These are phyloP conservation scores for Candida chauliodis DNA, from an alignment of 805 yeast genomes.

Conservation along the genomic window DNA sequence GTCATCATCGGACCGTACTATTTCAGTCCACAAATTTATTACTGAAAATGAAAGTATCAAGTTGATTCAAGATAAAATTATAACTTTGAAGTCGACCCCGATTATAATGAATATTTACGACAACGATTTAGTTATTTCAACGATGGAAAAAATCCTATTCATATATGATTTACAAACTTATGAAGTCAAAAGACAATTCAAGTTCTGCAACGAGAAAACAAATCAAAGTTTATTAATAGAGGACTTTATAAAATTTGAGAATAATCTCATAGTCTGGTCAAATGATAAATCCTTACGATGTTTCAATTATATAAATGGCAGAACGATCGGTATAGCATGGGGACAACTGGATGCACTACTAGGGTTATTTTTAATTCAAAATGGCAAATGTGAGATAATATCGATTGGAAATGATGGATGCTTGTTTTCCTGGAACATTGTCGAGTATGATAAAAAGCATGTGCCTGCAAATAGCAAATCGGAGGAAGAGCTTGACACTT, in stretches of 20 bases:
- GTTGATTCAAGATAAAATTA: conserved; percentile 40
- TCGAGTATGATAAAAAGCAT: not conserved
- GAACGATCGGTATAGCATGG: conserved; percentile 50
- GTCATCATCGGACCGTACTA: conserved; percentile 59
- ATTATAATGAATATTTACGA: conserved; percentile 32
- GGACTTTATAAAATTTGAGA: conserved; percentile 30
- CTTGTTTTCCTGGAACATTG: conserved; percentile 45
- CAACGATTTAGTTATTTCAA: conserved; percentile 46
- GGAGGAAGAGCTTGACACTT: conserved; percentile 1
- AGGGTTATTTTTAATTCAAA: conserved; percentile 27
- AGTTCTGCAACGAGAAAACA: conserved; percentile 34
- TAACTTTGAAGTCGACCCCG: conserved; percentile 52
- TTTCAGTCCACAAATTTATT: conserved; percentile 48
- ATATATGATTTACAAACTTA: conserved; percentile 33
- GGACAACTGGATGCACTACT: conserved; percentile 49
- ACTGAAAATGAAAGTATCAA: conserved; percentile 15
- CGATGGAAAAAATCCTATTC: conserved; percentile 47
- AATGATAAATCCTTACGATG: conserved; percentile 57
- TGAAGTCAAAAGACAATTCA: conserved; percentile 37
- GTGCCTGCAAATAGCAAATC: not conserved
- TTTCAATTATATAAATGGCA: conserved; percentile 45
- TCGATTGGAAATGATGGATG: conserved; percentile 55
- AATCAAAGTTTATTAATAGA: conserved; percentile 46
- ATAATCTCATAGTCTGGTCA: conserved; percentile 40
- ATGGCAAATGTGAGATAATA: conserved; percentile 23